Conservation (phyloP, 352 stramenopile genomes). For the Globisporangium acanthophoron region DNA sequence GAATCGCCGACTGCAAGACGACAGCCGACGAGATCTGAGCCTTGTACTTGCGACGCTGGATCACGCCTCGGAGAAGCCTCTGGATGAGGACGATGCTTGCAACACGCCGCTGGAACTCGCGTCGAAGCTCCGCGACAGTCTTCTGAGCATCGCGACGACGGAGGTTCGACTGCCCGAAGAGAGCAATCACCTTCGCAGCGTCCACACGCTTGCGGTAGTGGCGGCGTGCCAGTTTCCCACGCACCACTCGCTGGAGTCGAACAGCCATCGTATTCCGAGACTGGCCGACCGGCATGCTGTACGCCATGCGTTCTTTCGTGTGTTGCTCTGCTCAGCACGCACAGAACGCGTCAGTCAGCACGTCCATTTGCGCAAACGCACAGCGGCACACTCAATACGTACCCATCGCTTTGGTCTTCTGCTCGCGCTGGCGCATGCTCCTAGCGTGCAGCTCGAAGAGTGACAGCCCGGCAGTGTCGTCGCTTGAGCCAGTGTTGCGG, state of each 20-base stretch:
- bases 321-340: constrained; percentile 9
- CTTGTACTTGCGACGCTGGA: constrained; percentile 28
- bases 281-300: constrained; percentile 8
- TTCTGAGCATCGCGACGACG: constrained; percentile 28
- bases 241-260: constrained; percentile 35
- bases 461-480: constrained; percentile 10
- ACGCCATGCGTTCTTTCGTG: constrained; percentile 13
- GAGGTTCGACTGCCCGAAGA: constrained; percentile 30
- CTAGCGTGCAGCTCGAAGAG: constrained; percentile 14
- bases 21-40: constrained; percentile 21
- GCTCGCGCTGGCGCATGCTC: constrained; percentile 12
- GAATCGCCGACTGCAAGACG: constrained; percentile 33
- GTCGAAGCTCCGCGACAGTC: constrained; percentile 17
- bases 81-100: constrained; percentile 32
- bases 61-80: constrained; percentile 27
- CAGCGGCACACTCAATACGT: not conserved
- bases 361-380: not conserved
- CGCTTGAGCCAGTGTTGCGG: constrained; percentile 1
- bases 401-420: constrained; percentile 13
- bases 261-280: constrained; percentile 38
- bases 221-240: constrained; percentile 29
- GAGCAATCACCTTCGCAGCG: constrained; percentile 22
- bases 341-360: not conserved
- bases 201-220: constrained; percentile 21
- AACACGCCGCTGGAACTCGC: constrained; percentile 18